These are phyloP conservation scores for Cytospora leucostoma DNA, from an alignment of 2,329 filamentous ascomycete species.

Conservation along the genomic window DNA sequence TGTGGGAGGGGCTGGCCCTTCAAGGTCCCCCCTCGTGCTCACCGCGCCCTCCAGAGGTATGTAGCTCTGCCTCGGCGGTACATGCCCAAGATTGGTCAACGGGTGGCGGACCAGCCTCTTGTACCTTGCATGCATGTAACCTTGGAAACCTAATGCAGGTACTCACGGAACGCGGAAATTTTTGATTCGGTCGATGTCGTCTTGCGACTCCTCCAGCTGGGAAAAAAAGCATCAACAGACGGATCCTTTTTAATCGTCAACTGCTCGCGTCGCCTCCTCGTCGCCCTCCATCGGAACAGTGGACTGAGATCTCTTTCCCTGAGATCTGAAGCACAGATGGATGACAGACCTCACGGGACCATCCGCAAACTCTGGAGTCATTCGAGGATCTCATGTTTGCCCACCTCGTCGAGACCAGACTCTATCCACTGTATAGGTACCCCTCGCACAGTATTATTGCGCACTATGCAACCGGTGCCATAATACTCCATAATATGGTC, in stretches of 20 bases:
- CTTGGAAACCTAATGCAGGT: conserved; percentile 24
- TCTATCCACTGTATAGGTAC: neutral
- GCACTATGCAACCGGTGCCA: conserved; percentile 11
- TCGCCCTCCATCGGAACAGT: conserved; percentile 1
- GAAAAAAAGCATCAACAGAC: neutral
- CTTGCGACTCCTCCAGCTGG: conserved; percentile 14
- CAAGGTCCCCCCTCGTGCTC: conserved; percentile 21
- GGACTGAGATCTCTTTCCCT: conserved; percentile 15
- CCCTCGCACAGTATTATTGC: conserved; percentile 3
- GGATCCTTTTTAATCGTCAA: neutral
- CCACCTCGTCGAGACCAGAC: conserved; percentile 9
- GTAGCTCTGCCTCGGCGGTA: conserved; percentile 16
- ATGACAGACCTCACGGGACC: conserved; percentile 17
- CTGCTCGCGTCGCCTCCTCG: neutral
- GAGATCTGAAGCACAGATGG: conserved; percentile 22
- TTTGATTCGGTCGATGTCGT: conserved; percentile 13
- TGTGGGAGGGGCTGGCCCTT: conserved; percentile 21
- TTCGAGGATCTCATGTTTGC: conserved; percentile 14
- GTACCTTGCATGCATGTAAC: conserved; percentile 22
- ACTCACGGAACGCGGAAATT: conserved; percentile 17
- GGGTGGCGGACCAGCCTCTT: conserved; percentile 11
- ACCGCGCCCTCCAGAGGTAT: conserved; percentile 18
- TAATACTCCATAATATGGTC: conserved; percentile 9
- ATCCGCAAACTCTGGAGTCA: conserved; percentile 20
- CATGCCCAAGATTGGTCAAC: conserved; percentile 12